phyloP scores from a whole-genome alignment of 192 early-diverging fungal species.

The Coemansia sp. region DNA sequence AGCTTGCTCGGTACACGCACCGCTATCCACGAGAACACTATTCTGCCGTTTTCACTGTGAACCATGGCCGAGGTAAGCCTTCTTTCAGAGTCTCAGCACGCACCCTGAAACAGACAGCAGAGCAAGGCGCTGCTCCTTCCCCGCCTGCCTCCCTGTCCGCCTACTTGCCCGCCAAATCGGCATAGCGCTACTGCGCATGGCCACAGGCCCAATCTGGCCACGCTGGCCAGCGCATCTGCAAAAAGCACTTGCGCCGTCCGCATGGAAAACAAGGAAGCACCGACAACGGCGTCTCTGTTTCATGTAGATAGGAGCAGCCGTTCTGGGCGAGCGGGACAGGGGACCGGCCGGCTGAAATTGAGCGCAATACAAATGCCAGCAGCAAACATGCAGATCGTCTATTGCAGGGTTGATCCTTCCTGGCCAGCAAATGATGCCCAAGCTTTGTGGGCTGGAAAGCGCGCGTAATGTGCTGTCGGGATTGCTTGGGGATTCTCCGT shows the following conservation, averaged over 20 bases:
- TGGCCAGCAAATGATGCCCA: slow-evolving; percentile 5
- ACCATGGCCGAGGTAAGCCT: slow-evolving; percentile 39
- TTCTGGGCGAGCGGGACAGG: not conserved
- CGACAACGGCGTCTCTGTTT: not conserved
- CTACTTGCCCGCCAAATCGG: not conserved
- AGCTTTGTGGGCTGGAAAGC: slow-evolving; percentile 13
- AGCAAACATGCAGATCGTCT: slow-evolving; percentile 40
- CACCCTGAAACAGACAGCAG: not conserved
- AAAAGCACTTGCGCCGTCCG: not conserved
- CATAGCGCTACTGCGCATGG: not conserved
- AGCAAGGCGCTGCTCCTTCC: not conserved
- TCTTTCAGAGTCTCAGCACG: not conserved
- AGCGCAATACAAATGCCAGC: slow-evolving; percentile 2
- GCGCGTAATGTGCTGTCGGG: not conserved
- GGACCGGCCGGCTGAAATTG: slow-evolving; percentile 6
- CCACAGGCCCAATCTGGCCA: not conserved
- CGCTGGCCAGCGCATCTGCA: not conserved
- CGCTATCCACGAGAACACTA: not conserved
- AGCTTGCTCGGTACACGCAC: not conserved
- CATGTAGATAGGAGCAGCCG: not conserved
- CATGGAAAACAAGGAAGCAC: not conserved
- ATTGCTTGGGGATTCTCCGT: slow-evolving; percentile 34
- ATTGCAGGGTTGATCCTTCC: slow-evolving; percentile 37
- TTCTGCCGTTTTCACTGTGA: not conserved
- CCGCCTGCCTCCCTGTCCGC: not conserved